Conservation (phyloP, 768 basidiomycete species). For the Hygrocybe punicea region DNA sequence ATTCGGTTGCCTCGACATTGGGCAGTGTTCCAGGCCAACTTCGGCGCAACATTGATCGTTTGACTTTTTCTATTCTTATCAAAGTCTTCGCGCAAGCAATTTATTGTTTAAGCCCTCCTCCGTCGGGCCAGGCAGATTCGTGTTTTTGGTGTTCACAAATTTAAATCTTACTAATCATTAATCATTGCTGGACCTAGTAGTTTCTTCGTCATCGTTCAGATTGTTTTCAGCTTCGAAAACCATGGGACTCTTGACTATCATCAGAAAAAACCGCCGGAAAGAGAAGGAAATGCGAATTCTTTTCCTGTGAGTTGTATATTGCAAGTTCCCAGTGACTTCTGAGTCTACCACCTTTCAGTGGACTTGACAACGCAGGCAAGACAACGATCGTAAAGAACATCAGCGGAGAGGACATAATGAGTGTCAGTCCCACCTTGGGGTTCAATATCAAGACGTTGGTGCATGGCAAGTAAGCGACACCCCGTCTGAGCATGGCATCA, state of each 20-base stretch:
- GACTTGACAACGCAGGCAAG: slow-evolving; percentile 97
- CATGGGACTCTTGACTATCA: slow-evolving; percentile 96
- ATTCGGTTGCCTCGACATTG: too few relatives aligned
- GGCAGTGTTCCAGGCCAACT: too few relatives aligned
- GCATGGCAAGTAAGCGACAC: slow-evolving; percentile 72
- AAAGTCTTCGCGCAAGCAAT: too few relatives aligned
- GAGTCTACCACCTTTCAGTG: slow-evolving; percentile 47
- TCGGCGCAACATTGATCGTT: too few relatives aligned
- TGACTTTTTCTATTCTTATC: too few relatives aligned
- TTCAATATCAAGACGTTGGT: slow-evolving; percentile 99
- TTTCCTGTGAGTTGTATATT: slow-evolving; percentile 65
- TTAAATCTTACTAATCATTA: slow-evolving; percentile 51
- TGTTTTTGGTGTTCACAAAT: too few relatives aligned
- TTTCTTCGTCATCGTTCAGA: neutral
- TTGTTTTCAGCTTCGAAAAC: neutral
- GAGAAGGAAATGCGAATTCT: slow-evolving; percentile 95
- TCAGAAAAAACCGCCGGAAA: slow-evolving; percentile 92
- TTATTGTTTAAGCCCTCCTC: too few relatives aligned
- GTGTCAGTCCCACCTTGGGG: slow-evolving; percentile 89
- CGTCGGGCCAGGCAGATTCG: too few relatives aligned
- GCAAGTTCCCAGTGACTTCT: slow-evolving; percentile 1
- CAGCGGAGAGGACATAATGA: slow-evolving; percentile 85
- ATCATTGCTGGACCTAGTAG: slow-evolving; percentile 16
- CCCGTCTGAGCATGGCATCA: slow-evolving; percentile 10
- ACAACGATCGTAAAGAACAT: slow-evolving; percentile 96